Conservation (phyloP, 2,329 filamentous ascomycete species). For the Phialemonium atrogriseum region DNA sequence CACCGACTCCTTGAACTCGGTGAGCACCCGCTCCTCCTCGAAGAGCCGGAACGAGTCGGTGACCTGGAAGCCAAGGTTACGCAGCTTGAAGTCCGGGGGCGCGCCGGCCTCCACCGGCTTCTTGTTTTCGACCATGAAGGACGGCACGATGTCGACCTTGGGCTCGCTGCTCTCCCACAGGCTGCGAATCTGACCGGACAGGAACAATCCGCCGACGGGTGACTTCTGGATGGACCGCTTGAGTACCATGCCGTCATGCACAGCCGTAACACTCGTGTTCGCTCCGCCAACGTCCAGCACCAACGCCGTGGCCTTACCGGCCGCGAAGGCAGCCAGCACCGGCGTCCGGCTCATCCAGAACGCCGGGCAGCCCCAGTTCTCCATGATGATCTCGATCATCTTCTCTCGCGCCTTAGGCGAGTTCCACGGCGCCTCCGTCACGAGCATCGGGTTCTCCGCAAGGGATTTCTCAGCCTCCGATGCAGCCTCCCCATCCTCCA, state of each 20-base stretch:
- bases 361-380: conserved; percentile 89
- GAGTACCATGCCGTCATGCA: conserved; percentile 90
- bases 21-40: conserved; percentile 87
- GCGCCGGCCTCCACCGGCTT: conserved; percentile 79
- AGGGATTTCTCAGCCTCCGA: conserved; percentile 57
- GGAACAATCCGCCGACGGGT: conserved; percentile 77
- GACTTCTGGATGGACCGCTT: conserved; percentile 85
- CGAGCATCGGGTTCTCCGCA: conserved; percentile 79
- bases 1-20: conserved; percentile 96
- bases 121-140: conserved; percentile 84
- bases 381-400: conserved; percentile 93
- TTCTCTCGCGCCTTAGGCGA: conserved; percentile 80
- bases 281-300: conserved; percentile 88
- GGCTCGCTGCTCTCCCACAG: conserved; percentile 66
- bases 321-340: conserved; percentile 83
- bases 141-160: conserved; percentile 67
- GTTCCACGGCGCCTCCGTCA: conserved; percentile 96
- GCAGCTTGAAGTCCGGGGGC: conserved; percentile 67
- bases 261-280: conserved; percentile 79
- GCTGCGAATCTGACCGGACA: conserved; percentile 78
- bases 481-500: conserved; percentile 38
- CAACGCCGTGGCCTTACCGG: conserved; percentile 86
- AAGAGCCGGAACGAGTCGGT: conserved; percentile 67
- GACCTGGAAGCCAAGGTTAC: conserved; percentile 55
- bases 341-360: conserved; percentile 89